A percentile compares a stretch with the other conserved stretches of the same genome.
Evolutionary conservation across 805 yeast genomes (phyloP).

Genomic region (Citeromyces matritensis): DNA sequence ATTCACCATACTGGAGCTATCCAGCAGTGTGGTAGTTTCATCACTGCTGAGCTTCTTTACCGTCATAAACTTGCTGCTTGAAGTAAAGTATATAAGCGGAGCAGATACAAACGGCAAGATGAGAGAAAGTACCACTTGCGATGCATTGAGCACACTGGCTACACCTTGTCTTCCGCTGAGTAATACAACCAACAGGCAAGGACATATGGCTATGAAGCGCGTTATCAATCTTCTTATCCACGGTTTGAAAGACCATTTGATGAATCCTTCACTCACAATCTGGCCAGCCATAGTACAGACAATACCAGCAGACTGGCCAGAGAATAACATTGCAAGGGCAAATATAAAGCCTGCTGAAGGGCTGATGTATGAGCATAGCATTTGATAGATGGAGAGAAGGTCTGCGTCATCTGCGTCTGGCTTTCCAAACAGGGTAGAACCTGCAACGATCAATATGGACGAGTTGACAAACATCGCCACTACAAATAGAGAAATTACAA

Average conservation of each 20-base stretch:
- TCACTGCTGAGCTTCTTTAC: constrained; percentile 19
- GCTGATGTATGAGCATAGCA: constrained; percentile 47
- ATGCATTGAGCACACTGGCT: constrained; percentile 58
- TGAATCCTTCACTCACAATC: constrained; percentile 82
- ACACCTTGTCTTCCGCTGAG: constrained; percentile 65
- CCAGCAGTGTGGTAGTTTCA: constrained; percentile 2
- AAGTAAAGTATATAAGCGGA: constrained; percentile 74
- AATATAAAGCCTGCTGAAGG: constrained; percentile 73
- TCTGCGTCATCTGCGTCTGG: constrained; percentile 72
- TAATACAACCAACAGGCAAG: constrained; percentile 61
- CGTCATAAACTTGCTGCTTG: constrained; percentile 53
- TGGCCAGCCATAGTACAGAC: constrained; percentile 92
- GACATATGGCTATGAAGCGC: constrained; percentile 64
- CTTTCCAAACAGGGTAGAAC: constrained; percentile 57
- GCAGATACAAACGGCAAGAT: constrained; percentile 75
- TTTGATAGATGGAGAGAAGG: constrained; percentile 57
- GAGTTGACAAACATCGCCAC: constrained; percentile 80
- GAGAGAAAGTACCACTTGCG: constrained; percentile 75
- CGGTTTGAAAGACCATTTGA: constrained; percentile 69
- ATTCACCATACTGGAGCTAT: constrained; percentile 6
- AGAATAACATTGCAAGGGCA: constrained; percentile 68
- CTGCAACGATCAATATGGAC: constrained; percentile 71
- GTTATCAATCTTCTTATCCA: constrained; percentile 72
- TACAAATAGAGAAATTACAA: constrained; percentile 54
- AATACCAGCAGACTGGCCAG: constrained; percentile 86